These are phyloP conservation scores for Plasmodium fragile DNA, from an alignment of 169 alveolate species.

Conservation along the genomic window DNA sequence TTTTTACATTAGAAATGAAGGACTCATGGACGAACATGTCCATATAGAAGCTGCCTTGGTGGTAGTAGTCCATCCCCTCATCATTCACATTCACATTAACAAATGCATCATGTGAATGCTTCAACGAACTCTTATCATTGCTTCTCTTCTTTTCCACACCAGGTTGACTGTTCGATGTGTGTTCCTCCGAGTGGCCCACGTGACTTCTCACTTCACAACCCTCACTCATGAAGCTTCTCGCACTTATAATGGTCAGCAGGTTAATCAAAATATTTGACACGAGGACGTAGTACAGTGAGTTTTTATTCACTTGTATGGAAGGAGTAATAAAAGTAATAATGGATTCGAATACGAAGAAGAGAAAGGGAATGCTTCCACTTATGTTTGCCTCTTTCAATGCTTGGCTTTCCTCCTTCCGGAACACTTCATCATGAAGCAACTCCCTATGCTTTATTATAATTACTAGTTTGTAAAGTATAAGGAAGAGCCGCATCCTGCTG, in stretches of 20 bases:
- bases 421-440: slow-evolving; percentile 1
- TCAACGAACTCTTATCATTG: not conserved
- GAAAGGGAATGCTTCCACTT: slow-evolving; percentile 23
- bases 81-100: not conserved
- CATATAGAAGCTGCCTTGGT: slow-evolving; percentile 9
- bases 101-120: not conserved
- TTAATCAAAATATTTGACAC: slow-evolving; percentile 34
- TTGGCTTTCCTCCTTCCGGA: slow-evolving; percentile 9
- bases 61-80: not conserved
- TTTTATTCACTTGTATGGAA: slow-evolving; percentile 6
- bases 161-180: not conserved
- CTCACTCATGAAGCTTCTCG: not conserved
- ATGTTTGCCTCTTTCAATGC: slow-evolving; percentile 5
- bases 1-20: not conserved
- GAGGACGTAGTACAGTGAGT: slow-evolving; percentile 10
- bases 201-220: not conserved
- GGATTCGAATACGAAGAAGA: slow-evolving; percentile 45
- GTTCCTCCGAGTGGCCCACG: not conserved
- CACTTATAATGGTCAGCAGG: not conserved
- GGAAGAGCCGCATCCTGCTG: slow-evolving; percentile 18
- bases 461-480: slow-evolving; percentile 34
- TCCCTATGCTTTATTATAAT: slow-evolving; percentile 47
- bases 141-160: not conserved
- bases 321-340: slow-evolving; percentile 21
- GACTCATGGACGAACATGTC: slow-evolving; percentile 11